Percentiles rank a stretch among this genome's conserved stretches.
Conservation (phyloP, 2,329 filamentous ascomycete genomes). For the Xylariaceae sp. region DNA sequence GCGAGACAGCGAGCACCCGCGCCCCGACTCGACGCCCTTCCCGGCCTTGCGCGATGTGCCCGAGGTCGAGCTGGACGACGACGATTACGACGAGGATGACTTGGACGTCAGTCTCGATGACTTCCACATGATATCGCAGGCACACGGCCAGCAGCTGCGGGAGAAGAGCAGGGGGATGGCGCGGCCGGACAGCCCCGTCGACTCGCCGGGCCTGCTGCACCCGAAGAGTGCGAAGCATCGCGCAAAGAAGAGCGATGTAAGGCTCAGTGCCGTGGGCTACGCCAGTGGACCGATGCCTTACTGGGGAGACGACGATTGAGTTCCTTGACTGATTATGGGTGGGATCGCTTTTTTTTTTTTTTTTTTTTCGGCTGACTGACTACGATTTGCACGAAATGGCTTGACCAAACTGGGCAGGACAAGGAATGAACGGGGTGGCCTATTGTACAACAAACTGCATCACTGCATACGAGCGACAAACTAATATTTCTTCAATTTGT, state of each 20-base stretch:
- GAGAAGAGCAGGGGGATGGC: slow-evolving; percentile 23
- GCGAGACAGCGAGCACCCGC: slow-evolving; percentile 7
- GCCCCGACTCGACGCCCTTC: slow-evolving; percentile 17
- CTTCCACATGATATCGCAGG: slow-evolving; percentile 8
- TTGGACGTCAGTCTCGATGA: slow-evolving; percentile 17
- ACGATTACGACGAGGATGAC: slow-evolving; percentile 2
- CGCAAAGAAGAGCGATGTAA: slow-evolving; percentile 36
- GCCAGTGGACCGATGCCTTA: slow-evolving; percentile 28
- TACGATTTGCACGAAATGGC: too few relatives aligned
- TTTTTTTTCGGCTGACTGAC: too few relatives aligned
- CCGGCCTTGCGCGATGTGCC: slow-evolving; percentile 10
- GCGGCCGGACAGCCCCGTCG: slow-evolving; percentile 33
- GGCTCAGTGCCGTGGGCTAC: slow-evolving; percentile 37
- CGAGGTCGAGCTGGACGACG: slow-evolving; percentile 16
- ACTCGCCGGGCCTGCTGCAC: slow-evolving; percentile 1
- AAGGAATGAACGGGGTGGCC: too few relatives aligned
- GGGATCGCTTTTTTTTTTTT: too few relatives aligned
- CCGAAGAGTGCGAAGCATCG: slow-evolving; percentile 14
- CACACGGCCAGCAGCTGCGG: slow-evolving; percentile 5
- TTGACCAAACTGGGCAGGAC: too few relatives aligned
- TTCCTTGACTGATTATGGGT: too few relatives aligned
- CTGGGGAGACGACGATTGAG: slow-evolving; percentile 39
- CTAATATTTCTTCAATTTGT: too few relatives aligned
- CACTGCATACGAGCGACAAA: too few relatives aligned
- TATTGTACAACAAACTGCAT: too few relatives aligned